Conservation (phyloP, 2,329 filamentous ascomycete species). For the Camillea tinctor region DNA sequence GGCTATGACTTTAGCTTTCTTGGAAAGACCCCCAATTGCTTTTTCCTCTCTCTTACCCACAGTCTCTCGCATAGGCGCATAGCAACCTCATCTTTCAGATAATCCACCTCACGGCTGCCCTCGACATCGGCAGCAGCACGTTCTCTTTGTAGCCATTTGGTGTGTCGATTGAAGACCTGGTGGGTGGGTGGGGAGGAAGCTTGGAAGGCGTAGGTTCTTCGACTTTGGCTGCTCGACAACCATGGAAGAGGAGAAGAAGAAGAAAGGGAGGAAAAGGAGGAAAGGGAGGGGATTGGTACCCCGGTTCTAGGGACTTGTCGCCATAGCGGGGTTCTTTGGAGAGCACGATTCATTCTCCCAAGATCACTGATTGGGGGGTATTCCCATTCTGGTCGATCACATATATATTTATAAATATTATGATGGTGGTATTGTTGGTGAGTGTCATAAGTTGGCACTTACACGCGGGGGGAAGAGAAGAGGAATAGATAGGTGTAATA, state of each 20-base stretch:
- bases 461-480: not conserved
- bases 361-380: slow-evolving; percentile 13
- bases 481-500: too few species aligned
- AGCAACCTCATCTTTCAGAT: slow-evolving; percentile 91
- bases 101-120: slow-evolving; percentile 78
- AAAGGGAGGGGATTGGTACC: not conserved
- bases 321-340: slow-evolving; percentile 18
- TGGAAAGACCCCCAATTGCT: too few species aligned
- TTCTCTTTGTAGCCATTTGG: slow-evolving; percentile 91
- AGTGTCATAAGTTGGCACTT: not conserved
- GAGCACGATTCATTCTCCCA: slow-evolving; percentile 30
- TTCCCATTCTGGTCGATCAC: slow-evolving; percentile 25
- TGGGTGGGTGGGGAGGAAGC: slow-evolving; percentile 73
- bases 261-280: not conserved
- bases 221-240: slow-evolving; percentile 23
- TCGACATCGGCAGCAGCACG: slow-evolving; percentile 71
- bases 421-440: too few species aligned
- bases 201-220: slow-evolving; percentile 74
- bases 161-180: slow-evolving; percentile 85
- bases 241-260: not conserved
- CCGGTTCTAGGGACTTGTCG: slow-evolving; percentile 10
- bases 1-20: not conserved
- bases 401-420: not conserved
- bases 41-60: slow-evolving; percentile 44
- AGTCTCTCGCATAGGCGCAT: slow-evolving; percentile 79